Conservation (phyloP, 805 yeast species). For the Yamadazyma phyllophila region DNA sequence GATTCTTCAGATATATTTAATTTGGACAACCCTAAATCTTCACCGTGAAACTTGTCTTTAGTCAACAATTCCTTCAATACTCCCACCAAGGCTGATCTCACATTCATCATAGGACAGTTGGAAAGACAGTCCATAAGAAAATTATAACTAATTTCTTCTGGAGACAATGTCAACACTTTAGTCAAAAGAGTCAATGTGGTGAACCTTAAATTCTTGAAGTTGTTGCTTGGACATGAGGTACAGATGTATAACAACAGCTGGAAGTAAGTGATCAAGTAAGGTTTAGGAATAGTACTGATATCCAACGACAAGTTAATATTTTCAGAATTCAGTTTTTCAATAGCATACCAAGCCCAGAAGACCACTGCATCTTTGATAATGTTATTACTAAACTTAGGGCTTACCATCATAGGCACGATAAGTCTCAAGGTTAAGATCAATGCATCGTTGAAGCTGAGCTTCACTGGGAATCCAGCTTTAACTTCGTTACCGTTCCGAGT, state of each 20-base stretch:
- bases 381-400: slow-evolving; percentile 19
- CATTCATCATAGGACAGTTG: slow-evolving; percentile 62
- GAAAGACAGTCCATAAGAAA: slow-evolving; percentile 64
- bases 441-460: slow-evolving; percentile 20
- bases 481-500: background rate
- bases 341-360: slow-evolving; percentile 40
- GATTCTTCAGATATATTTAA: background rate
- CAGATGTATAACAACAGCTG: slow-evolving; percentile 27
- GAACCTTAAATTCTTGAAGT: slow-evolving; percentile 27
- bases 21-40: background rate
- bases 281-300: slow-evolving; percentile 29
- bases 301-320: slow-evolving; percentile 25
- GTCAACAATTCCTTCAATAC: slow-evolving; percentile 66
- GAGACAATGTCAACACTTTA: slow-evolving; percentile 55
- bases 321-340: slow-evolving; percentile 10
- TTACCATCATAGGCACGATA: slow-evolving; percentile 36
- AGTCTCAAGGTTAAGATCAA: slow-evolving; percentile 25
- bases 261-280: slow-evolving; percentile 28
- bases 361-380: slow-evolving; percentile 28
- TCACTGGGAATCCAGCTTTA: slow-evolving; percentile 1
- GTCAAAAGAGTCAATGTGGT: slow-evolving; percentile 61
- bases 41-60: slow-evolving; percentile 22
- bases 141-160: slow-evolving; percentile 54
- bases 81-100: slow-evolving; percentile 59
- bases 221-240: slow-evolving; percentile 17